A percentile compares a stretch with the other conserved stretches of the same genome.
These are phyloP conservation scores for Zopfia rhizophila DNA, from an alignment of 2,329 filamentous ascomycete genomes.

Conservation along the genomic window DNA sequence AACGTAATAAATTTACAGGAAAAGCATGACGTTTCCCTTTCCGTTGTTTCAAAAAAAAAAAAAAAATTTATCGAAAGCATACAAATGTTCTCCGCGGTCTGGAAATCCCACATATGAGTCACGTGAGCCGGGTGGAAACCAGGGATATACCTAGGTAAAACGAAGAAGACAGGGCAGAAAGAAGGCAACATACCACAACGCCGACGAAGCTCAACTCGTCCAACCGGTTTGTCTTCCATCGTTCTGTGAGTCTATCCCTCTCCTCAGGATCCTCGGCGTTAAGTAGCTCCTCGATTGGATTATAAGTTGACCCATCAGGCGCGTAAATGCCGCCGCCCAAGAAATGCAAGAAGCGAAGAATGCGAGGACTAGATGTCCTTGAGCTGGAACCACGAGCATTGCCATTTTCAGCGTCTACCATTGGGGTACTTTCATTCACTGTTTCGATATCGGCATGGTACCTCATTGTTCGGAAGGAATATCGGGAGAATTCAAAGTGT, in stretches of 20 bases:
- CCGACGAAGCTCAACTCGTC: slow-evolving; percentile 56
- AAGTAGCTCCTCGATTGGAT: slow-evolving; percentile 50
- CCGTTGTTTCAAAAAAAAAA: neutral
- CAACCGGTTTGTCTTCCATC: slow-evolving; percentile 54
- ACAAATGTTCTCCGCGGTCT: neutral
- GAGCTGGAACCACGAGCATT: no score
- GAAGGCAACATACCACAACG: slow-evolving; percentile 47
- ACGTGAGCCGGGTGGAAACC: no score
- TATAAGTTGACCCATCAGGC: slow-evolving; percentile 47
- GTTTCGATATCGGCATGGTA: slow-evolving; percentile 32
- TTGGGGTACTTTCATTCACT: slow-evolving; percentile 31
- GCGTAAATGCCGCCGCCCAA: slow-evolving; percentile 47
- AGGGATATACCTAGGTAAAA: no score
- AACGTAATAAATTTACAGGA: no score
- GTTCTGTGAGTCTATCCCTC: slow-evolving; percentile 48
- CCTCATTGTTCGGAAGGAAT: slow-evolving; percentile 22
- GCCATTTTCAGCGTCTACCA: no score
- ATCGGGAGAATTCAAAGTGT: slow-evolving; percentile 18
- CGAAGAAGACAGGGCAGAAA: no score
- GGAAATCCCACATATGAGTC: neutral
- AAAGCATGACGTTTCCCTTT: no score
- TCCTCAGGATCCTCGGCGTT: slow-evolving; percentile 46
- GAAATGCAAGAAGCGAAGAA: slow-evolving; percentile 35
- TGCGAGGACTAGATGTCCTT: slow-evolving; percentile 16
- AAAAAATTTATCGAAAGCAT: neutral